Base-by-base conservation (phyloP, 179 eudicot species). In the Drosera spatulata region DNA sequence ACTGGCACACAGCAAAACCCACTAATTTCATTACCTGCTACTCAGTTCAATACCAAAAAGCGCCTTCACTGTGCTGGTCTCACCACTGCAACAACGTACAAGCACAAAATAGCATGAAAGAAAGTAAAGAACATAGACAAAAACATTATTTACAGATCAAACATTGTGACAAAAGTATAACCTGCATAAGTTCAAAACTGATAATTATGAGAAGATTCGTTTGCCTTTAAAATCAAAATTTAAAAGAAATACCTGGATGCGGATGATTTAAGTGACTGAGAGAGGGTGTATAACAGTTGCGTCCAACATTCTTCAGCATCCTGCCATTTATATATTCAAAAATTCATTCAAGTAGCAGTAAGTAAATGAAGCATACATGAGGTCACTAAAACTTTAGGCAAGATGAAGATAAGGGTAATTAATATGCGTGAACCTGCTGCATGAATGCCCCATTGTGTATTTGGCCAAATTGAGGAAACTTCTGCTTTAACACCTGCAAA, bases 231-330 rank as follows among this genome's bases (percentile, higher is more conserved):
- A 22, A 22, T 22, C 33, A 22, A 22, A 22, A 22, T 22, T 22
- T 39, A 38, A 50, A 43, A 50, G 61, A 61, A 43, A 3, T 83
- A 91, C 97, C 96, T 75, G 54, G 85, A 61, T 71, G 61, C 67
- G 15, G 91, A 68, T 58, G 87, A 74, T 64, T 61, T 83, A 22
- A 91, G 83, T 53, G 90, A 83, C 67, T 78, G 87, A 12, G 97
- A 81, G 54, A 88, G 94, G 12, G 96, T 82, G 69, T 83, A 91
- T 47, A 91, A 60, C 48, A 91, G 77, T 60, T 91, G 97, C 10
- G 97, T 81, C 97, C 96, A 91, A 69, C 97, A 91, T 73, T 91
- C 97, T 76, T 91, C 97, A 56, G 97, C 97, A 77, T 91, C 97
- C 97, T 91, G 77, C 13, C 50, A 59, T 56, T 66, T 48, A 2